Percentiles rank a stretch among this genome's conserved stretches.
These are phyloP conservation scores for Crithidia acanthocephali DNA, from an alignment of 208 protist genomes.

Conservation along the genomic window DNA sequence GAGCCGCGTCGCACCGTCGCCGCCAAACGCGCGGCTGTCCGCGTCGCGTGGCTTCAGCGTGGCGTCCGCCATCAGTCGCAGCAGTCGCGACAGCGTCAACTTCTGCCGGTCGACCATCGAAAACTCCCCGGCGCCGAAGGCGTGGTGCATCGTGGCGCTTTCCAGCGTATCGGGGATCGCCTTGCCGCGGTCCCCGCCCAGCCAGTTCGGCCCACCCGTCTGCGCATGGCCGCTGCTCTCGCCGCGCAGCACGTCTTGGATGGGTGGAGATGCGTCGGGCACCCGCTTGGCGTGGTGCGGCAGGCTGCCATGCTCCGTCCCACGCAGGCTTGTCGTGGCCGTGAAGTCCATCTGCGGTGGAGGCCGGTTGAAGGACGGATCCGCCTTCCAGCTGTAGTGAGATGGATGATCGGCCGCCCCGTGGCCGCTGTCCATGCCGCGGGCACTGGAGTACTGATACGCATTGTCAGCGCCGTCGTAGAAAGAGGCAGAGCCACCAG, in stretches of 20 bases:
- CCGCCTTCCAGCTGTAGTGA: constrained; percentile 55
- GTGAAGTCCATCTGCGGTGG: constrained; percentile 20
- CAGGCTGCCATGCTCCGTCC: neutral
- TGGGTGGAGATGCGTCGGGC: constrained; percentile 6
- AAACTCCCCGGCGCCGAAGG: constrained; percentile 61
- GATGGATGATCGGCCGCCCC: constrained; percentile 31
- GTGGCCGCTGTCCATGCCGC: constrained; percentile 9
- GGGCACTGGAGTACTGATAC: constrained; percentile 8
- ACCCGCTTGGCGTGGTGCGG: constrained; percentile 21
- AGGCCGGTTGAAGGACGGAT: constrained; percentile 24
- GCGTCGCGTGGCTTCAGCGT: constrained; percentile 70
- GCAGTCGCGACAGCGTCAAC: constrained; percentile 55
- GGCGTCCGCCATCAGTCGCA: constrained; percentile 54
- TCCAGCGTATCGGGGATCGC: constrained; percentile 31
- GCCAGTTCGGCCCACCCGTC: constrained; percentile 28
- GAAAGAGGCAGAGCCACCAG: constrained; percentile 15
- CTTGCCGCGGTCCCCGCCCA: constrained; percentile 32
- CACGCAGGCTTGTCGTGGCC: constrained; percentile 7
- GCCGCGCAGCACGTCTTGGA: neutral
- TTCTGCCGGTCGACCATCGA: constrained; percentile 61
- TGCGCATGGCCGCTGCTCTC: neutral
- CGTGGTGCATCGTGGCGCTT: constrained; percentile 38
- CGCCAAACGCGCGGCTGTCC: constrained; percentile 69
- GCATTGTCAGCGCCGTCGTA: constrained; percentile 39
- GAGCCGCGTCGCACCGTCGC: constrained; percentile 59